Evolutionary conservation across 2,329 filamentous ascomycete genomes (phyloP).

Genomic region (Dactylellina sp.): DNA sequence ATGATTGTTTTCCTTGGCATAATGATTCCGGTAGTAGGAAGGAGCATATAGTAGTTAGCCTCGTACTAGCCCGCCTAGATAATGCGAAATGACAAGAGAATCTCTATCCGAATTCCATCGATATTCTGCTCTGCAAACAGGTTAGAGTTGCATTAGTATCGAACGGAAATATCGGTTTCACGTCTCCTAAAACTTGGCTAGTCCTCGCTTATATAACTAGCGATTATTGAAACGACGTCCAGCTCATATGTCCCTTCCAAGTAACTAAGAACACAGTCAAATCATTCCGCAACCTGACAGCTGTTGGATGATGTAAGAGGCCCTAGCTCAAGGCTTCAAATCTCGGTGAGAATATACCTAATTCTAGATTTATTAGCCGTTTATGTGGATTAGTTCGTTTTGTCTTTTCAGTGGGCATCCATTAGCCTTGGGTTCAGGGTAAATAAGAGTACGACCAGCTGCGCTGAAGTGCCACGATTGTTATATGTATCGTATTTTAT

Average conservation of each 20-base stretch:
- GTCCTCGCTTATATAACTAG: constrained; percentile 7
- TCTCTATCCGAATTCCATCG: too few relatives aligned
- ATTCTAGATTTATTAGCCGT: constrained; percentile 72
- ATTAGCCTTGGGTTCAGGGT: constrained; percentile 70
- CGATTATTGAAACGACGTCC: constrained; percentile 16
- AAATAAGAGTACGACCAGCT: constrained; percentile 67
- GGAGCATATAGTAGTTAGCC: too few relatives aligned
- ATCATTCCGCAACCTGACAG: constrained; percentile 34
- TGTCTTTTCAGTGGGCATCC: constrained; percentile 69
- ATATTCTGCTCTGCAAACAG: too few relatives aligned
- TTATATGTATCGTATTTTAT: constrained; percentile 72
- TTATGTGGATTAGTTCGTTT: constrained; percentile 72
- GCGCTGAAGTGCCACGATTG: constrained; percentile 68
- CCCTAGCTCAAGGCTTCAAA: background rate
- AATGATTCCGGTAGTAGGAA: too few relatives aligned
- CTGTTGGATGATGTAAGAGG: constrained; percentile 39
- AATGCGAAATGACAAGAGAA: too few relatives aligned
- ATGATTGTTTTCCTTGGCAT: too few relatives aligned
- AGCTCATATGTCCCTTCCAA: constrained; percentile 21
- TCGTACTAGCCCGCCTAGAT: too few relatives aligned
- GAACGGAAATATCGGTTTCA: background rate
- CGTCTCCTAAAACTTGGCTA: constrained; percentile 2
- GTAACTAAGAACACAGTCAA: background rate
- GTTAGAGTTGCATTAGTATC: too few relatives aligned
- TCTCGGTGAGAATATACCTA: too few relatives aligned